A percentile compares a stretch with the other conserved stretches of the same genome.
These are phyloP conservation scores for Eimeria acervulina DNA, from an alignment of 169 alveolate genomes.

Conservation along the genomic window DNA sequence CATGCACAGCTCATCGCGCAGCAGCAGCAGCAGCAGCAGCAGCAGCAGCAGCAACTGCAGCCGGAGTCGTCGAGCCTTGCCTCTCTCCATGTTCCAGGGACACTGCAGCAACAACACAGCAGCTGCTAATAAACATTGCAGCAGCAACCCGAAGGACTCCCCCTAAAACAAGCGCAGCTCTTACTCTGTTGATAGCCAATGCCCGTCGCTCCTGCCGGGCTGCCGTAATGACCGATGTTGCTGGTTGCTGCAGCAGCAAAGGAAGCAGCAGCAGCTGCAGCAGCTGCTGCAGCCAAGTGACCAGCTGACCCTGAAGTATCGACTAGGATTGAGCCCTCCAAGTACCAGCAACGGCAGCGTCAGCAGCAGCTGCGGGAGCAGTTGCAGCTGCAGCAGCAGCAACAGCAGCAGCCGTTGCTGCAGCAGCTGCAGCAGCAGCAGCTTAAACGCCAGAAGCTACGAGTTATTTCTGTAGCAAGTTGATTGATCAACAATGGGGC, in stretches of 20 bases:
- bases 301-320: neutral
- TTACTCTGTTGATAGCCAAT: neutral
- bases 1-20: neutral
- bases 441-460: neutral
- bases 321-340: neutral
- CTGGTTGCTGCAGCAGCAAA: neutral
- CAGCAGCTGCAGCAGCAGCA: too few species aligned
- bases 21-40: constrained; percentile 1
- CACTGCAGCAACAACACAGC: constrained; percentile 5
- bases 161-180: neutral
- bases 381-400: constrained; percentile 16
- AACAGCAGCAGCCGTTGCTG: neutral
- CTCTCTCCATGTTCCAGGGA: neutral
- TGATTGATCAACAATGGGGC: neutral
- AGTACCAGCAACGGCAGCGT: neutral
- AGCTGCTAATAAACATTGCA: neutral
- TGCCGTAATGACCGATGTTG: neutral
- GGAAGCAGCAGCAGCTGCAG: neutral
- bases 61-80: constrained; percentile 7
- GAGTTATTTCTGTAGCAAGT: neutral
- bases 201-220: neutral
- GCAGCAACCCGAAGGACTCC: neutral
- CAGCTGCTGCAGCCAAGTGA: constrained; percentile 5
- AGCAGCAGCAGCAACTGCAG: constrained; percentile 10
- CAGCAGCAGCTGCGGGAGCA: constrained; percentile 11